Evolutionary conservation across 1,284 basidiomycete genomes (phyloP).

Genomic region (Pseudomicrostroma phylloplanum): DNA sequence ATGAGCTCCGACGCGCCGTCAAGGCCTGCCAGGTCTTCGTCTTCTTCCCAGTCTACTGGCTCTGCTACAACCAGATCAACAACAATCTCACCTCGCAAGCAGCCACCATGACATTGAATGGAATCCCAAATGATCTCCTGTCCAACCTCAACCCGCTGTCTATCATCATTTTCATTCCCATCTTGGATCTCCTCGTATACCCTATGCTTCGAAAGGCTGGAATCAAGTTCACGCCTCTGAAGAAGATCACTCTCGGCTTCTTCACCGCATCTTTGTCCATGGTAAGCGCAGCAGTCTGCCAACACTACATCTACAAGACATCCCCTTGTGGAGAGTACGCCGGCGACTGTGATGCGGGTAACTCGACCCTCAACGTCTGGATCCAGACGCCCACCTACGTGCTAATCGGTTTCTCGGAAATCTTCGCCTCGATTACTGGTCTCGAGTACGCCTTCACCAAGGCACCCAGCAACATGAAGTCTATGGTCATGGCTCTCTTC

Average conservation of each 20-base stretch:
- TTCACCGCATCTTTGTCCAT: constrained; percentile 55
- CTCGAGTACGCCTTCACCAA: constrained; percentile 80
- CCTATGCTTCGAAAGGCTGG: constrained; percentile 64
- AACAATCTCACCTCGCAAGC: constrained; percentile 65
- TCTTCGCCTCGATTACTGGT: constrained; percentile 74
- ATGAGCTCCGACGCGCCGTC: constrained; percentile 72
- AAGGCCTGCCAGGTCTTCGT: constrained; percentile 78
- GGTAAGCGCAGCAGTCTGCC: constrained; percentile 62
- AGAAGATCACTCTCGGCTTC: constrained; percentile 70
- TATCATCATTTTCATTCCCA: constrained; percentile 53
- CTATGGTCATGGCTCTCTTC: constrained; percentile 53
- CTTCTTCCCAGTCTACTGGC: constrained; percentile 60
- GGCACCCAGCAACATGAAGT: constrained; percentile 53
- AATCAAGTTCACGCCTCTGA: constrained; percentile 59
- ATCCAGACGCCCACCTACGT: constrained; percentile 54
- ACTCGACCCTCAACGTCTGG: constrained; percentile 50
- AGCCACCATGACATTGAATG: constrained; percentile 58
- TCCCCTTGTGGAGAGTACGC: constrained; percentile 57
- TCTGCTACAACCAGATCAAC: constrained; percentile 54
- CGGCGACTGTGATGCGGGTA: constrained; percentile 41
- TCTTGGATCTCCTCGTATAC: constrained; percentile 60
- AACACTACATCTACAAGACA: constrained; percentile 54
- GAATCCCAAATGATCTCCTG: constrained; percentile 70
- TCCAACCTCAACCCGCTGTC: constrained; percentile 70
- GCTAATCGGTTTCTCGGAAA: constrained; percentile 57